Base-by-base conservation (phyloP, 2,329 filamentous ascomycete species). In the Pezicula rhizophila region DNA sequence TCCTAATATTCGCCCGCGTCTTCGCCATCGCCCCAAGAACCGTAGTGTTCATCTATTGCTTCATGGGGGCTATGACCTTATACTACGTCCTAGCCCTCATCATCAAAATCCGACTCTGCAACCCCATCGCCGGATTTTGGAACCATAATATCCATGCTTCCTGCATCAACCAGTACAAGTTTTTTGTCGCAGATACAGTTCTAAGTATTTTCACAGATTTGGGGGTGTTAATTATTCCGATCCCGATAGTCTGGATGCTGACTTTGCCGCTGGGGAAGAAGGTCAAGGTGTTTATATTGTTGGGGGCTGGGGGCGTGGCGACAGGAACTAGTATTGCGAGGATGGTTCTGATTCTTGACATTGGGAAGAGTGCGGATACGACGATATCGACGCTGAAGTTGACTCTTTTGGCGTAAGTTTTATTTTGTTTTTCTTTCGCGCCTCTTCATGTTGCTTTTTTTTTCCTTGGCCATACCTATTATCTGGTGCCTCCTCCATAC, bases 121-220 rank as follows among this genome's bases (percentile, higher is more conserved):
- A 40, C 10, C 62, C 62, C 2, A 58, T 64, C 26, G 17, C 34
- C 2, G 52, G 54, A 2, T 60, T 57, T 31, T 65, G 62, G 62
- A 49, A 61, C 44, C 48, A 49, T 2, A 39, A 39, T 37, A 18
- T 46, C 31, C 39, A 8, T 10, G 7, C 12, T 5, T 34, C n/a
- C 8, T 71, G 68, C 54, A 50, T 70, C n/a, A 57, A 71, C 50
- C 66, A 70, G 34, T 51, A 52, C 12, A 59, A 58, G 39, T 58
- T 67, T 33, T 61, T 68, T 23, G 59, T 57, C 6, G 60, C 60
- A n/a, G 65, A 68, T 45, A 59, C 62, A 7, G 58, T 63, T 33
- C 55, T 66, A 43, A 65, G 62, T 34, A 60, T 61, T 17, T 47
- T 66, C 10, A 67, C 59, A 46, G 64, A 67, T 40, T 12, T 66